Evolutionary conservation across 2,329 filamentous ascomycete genomes (phyloP).

Genomic region (Nemania sp.): DNA sequence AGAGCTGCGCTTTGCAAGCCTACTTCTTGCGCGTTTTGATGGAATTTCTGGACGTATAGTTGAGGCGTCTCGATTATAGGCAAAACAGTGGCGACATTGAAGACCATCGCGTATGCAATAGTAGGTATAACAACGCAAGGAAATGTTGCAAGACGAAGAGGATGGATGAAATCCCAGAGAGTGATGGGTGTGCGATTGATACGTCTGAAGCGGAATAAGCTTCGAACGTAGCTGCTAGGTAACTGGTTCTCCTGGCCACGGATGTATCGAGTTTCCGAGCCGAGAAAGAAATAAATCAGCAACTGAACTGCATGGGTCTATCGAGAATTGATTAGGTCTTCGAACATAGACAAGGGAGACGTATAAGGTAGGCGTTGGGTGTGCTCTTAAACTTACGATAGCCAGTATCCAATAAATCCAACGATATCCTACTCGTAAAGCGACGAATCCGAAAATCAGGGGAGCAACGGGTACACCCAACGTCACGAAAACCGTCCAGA

Average conservation of each 20-base stretch:
- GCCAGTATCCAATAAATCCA: conserved; percentile 37
- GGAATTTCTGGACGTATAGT: conserved; percentile 31
- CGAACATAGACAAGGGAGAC: not conserved
- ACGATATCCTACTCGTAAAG: conserved; percentile 32
- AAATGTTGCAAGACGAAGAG: conserved; percentile 22
- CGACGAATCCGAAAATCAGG: conserved; percentile 35
- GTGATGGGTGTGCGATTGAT: conserved; percentile 29
- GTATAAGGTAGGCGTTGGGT: not conserved
- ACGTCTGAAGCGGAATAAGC: conserved; percentile 22
- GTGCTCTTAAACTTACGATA: conserved; percentile 28
- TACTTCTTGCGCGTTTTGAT: conserved; percentile 29
- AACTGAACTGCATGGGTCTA: conserved; percentile 31
- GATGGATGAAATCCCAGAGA: conserved; percentile 23
- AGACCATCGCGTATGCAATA: conserved; percentile 30
- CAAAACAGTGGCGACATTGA: conserved; percentile 24
- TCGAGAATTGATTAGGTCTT: not conserved
- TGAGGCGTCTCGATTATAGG: conserved; percentile 32
- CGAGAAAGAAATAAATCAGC: conserved; percentile 29
- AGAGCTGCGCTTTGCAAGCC: conserved; percentile 28
- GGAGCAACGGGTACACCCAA: conserved; percentile 32
- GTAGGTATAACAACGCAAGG: conserved; percentile 30
- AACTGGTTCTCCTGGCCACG: conserved; percentile 6
- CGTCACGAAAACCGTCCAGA: conserved; percentile 35
- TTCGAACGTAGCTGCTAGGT: conserved; percentile 1
- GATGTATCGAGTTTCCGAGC: conserved; percentile 34